Base-by-base conservation (phyloP, 164 flowering plant species). In the Stephania japonica region DNA sequence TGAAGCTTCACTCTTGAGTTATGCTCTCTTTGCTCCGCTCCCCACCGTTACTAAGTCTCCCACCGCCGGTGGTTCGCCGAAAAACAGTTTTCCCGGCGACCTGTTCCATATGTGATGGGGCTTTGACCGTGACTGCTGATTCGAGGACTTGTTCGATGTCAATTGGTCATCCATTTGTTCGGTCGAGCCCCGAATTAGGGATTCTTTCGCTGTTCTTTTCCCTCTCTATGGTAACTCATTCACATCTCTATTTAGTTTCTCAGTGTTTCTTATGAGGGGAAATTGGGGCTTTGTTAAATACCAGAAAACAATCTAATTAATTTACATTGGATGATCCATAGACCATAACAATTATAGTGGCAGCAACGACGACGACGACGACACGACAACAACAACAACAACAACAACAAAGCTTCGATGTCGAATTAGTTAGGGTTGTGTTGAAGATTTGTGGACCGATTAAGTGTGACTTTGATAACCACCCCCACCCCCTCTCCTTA, bases 161-260 rank as follows among this genome's bases (percentile, higher is more conserved):
- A 50, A 6, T 72, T 75, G 47, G 78, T 65, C 63, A 50, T 47
- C 18, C 73, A 42, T 66, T 70, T 50, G 66, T 77, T 69, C 72
- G 74, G 7, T 70, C 76, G 10, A 72, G 64, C 44, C 78, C 72
- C 1, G 78, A 77, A 65, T 42, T 80, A 11, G 82, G 80, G 63
- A 74, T 80, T 59, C 24, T 77, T 43, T 77, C 78, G 50, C 41
- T 77, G 13, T 38, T 75, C 59, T 77, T 80, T 53, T 80, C 75
- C 23, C 42, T 80, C 71, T 49, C 80, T 62, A 56, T 59, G 78
- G 82, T 80, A 77, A 70, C 42, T 16, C 3, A 21, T 24, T 44
- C 5, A 21, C 63, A 49, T 41, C 38, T n/a, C 72, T 66, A 21
- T 23, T 47, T 47, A 14, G 6, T 47, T 14, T 47, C 4, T 32